Conservation (phyloP, 208 protist genomes). For the Leptomonas pyrrhocoris region DNA sequence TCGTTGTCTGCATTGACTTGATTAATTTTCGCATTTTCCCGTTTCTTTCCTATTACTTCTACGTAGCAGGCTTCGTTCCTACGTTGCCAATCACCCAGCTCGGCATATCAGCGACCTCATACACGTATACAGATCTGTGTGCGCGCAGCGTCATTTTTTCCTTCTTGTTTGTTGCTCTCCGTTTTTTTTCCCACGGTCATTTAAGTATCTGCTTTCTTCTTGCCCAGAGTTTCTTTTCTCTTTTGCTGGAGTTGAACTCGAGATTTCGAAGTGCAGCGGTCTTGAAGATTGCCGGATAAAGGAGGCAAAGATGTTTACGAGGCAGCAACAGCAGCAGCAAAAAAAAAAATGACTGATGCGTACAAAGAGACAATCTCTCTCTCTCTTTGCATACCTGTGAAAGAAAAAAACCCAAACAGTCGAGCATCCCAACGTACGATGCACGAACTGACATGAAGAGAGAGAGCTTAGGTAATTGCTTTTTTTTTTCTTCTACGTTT, state of each 20-base stretch:
- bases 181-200: too few relatives aligned
- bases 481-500: conserved; percentile 10
- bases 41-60: background rate
- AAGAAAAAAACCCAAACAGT: background rate
- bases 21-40: too few relatives aligned
- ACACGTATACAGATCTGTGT: background rate
- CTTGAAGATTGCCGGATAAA: too few relatives aligned
- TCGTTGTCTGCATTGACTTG: too few relatives aligned
- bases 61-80: background rate
- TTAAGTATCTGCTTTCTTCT: background rate
- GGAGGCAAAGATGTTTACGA: too few relatives aligned
- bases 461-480: conserved; percentile 8
- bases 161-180: background rate
- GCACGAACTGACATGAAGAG: conserved; percentile 2
- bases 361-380: background rate
- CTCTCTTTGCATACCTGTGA: conserved; percentile 1
- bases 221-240: background rate
- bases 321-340: too few relatives aligned
- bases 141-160: background rate
- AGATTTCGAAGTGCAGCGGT: background rate
- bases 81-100: background rate
- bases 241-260: background rate
- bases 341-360: background rate
- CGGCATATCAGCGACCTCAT: background rate
- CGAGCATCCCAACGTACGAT: conserved; percentile 9